Evolutionary conservation across 106 monocot species (phyloP).

Genomic region (Acorus calamus): DNA sequence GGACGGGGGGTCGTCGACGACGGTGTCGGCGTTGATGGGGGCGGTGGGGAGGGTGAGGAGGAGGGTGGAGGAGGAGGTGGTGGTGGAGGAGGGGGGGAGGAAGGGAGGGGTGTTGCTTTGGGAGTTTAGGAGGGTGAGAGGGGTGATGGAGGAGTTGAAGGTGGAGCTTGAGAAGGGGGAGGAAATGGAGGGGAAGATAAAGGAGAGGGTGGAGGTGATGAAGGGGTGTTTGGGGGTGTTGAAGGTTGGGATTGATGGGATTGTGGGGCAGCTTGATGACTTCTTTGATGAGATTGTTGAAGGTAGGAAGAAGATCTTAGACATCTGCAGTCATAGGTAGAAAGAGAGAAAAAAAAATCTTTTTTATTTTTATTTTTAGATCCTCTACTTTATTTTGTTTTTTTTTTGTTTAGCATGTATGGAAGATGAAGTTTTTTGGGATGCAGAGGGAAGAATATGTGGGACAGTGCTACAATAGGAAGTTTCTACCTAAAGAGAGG

Average conservation of each 20-base stretch:
- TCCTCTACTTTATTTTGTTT: too few relatives aligned
- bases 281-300: conserved; percentile 60
- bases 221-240: conserved; percentile 13
- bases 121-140: conserved; percentile 45
- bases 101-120: conserved; percentile 39
- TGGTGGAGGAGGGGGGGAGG: conserved; percentile 13
- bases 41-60: conserved; percentile 50
- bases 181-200: not conserved
- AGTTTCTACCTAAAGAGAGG: too few relatives aligned
- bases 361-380: not conserved
- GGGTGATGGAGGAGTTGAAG: conserved; percentile 37
- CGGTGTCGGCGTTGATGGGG: conserved; percentile 26
- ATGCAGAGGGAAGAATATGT: too few relatives aligned
- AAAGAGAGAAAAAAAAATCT: too few relatives aligned
- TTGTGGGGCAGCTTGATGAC: conserved; percentile 45
- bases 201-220: conserved; percentile 16
- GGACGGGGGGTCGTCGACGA: conserved; percentile 11
- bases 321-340: conserved; percentile 24
- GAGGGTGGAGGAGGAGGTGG: conserved; percentile 32
- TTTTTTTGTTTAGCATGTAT: too few relatives aligned
- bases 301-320: conserved; percentile 53
- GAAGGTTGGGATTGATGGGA: conserved; percentile 26
- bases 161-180: conserved; percentile 35
- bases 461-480: too few relatives aligned
- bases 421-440: too few relatives aligned